Conservation (phyloP, 225 moss, liverwort and hornwort species). For the Marchantia paleacea region DNA sequence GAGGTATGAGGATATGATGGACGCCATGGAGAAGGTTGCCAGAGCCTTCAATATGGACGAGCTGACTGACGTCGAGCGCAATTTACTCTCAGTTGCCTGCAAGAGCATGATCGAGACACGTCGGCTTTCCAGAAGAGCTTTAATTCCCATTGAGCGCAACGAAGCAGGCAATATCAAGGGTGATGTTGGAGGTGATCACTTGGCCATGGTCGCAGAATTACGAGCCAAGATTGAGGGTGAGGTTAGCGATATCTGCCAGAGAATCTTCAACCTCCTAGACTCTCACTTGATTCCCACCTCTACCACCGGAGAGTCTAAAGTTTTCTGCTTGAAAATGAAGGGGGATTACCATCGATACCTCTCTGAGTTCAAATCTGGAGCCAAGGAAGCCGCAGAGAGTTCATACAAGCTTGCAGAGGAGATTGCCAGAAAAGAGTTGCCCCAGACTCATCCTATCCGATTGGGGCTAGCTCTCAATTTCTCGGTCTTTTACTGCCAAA, state of each 20-base stretch:
- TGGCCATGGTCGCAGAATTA: slow-evolving; percentile 32
- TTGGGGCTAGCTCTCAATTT: too few relatives aligned
- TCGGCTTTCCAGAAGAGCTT: slow-evolving; percentile 32
- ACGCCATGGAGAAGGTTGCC: slow-evolving; percentile 37
- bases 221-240: slow-evolving; percentile 31
- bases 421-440: slow-evolving; percentile 28
- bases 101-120: slow-evolving; percentile 35
- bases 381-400: slow-evolving; percentile 33
- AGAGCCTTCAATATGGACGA: slow-evolving; percentile 33
- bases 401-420: slow-evolving; percentile 32
- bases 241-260: slow-evolving; percentile 28
- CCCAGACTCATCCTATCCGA: slow-evolving; percentile 33
- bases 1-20: slow-evolving; percentile 38
- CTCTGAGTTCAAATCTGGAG: slow-evolving; percentile 32
- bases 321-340: slow-evolving; percentile 36
- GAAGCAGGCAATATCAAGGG: too few relatives aligned
- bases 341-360: slow-evolving; percentile 36
- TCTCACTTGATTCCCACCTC: slow-evolving; percentile 31
- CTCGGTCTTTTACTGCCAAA: slow-evolving; percentile 33
- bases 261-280: slow-evolving; percentile 29
- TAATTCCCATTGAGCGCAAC: slow-evolving; percentile 29
- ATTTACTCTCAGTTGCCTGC: slow-evolving; percentile 31
- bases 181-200: slow-evolving; percentile 29
- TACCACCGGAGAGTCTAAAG: slow-evolving; percentile 33
- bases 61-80: slow-evolving; percentile 34